Percentiles rank a stretch among this genome's conserved stretches.
Conservation (phyloP, 148 eudicot genomes). For the Chenopodium formosanum region DNA sequence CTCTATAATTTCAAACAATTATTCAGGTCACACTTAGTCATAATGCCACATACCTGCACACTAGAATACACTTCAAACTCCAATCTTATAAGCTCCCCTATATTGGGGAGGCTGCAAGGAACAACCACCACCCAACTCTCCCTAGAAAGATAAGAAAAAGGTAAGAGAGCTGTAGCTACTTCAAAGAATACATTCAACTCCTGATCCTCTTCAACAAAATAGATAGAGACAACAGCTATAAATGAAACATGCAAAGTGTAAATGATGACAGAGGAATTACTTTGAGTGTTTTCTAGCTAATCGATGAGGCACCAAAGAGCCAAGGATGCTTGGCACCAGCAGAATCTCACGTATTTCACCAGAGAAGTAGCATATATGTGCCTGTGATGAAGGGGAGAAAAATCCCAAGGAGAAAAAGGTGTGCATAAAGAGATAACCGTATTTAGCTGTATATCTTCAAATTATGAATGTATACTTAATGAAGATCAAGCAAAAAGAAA, state of each 20-base stretch:
- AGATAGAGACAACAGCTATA: background rate
- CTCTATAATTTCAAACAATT: background rate
- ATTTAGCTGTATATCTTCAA: background rate
- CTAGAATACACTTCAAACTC: constrained; percentile 48
- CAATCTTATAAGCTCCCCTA: constrained; percentile 33
- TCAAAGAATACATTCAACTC: background rate
- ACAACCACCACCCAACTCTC: constrained; percentile 52
- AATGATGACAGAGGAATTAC: constrained; percentile 23
- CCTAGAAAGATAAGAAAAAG: constrained; percentile 27
- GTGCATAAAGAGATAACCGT: background rate
- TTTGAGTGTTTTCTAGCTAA: constrained; percentile 52
- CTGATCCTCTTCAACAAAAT: background rate
- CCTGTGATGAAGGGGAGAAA: constrained; percentile 24
- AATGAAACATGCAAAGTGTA: constrained; percentile 3
- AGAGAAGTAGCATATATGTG: constrained; percentile 48
- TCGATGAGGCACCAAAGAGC: constrained; percentile 45
- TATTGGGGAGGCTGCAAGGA: constrained; percentile 41
- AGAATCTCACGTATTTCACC: constrained; percentile 48
- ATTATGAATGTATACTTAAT: background rate
- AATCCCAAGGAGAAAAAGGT: constrained; percentile 7
- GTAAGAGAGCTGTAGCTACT: constrained; percentile 7
- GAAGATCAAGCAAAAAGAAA: constrained; percentile 5
- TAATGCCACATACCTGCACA: constrained; percentile 34
- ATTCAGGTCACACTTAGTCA: background rate
- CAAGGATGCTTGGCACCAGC: constrained; percentile 45